Base-by-base conservation (phyloP, 2,329 filamentous ascomycete genomes). In the Aspergillus aculeatus region DNA sequence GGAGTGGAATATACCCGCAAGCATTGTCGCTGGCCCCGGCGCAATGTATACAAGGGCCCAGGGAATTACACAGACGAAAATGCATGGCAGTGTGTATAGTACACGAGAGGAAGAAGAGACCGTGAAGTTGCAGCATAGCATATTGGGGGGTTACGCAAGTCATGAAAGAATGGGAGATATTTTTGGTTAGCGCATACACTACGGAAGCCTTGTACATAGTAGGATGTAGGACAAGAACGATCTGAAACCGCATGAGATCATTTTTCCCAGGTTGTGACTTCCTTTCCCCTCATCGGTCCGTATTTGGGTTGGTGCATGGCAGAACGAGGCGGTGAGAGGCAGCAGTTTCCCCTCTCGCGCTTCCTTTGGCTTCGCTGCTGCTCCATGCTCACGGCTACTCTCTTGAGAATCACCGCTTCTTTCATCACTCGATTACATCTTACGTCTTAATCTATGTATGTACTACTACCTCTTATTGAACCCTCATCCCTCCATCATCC, bases 1-100 rank as follows among this genome's bases (percentile, higher is more conserved):
- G 73, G 76, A 12, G 68, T 82, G 3, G 71, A 78, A 54, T 81
- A 81, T 59, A 72, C 67, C 50, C 75, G 81, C 59, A 76, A 72
- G 56, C 81, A 84, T 66, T 84, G 82, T 64, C 72, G 71, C 50
- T 78, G 72, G 57, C 74, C 74, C 16, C 66, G 64, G 7, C 67
- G 66, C 29, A 75, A 75, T 63, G 65, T 73, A 16, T 72, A 65
- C 53, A 68, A 65, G 59, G 73, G 71, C 0, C 71, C 71, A 4
- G 71, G 71, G 0, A 66, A 70, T 29, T 73, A 70, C 48, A 73
- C 72, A 0, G 69, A 74, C 57, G 71, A 75, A 61, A 68, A 71
- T 44, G 67, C 71, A 9, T 75, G 73, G 73, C 56, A 70, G 50
- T 75, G 72, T 61, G 60, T 74, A 47, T 74, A 63, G 50, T 24